phyloP scores from a whole-genome alignment of 495 filamentous ascomycete genomes.

The Aspergillus avenaceus region DNA sequence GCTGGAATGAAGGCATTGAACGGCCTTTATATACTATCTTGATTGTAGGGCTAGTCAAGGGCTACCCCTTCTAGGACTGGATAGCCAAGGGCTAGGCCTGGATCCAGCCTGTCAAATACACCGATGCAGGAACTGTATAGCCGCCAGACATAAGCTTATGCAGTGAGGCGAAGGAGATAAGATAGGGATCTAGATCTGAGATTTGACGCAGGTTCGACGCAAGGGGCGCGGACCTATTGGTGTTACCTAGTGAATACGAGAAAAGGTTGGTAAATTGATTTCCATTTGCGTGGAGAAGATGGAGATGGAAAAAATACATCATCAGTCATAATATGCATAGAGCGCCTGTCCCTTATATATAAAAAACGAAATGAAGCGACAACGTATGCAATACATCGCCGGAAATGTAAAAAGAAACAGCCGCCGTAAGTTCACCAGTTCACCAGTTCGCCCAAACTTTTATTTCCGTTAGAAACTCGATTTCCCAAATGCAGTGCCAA shows the following conservation, averaged over 20 bases:
- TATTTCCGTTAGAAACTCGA: slow-evolving; percentile 11
- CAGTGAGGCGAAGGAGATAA: slow-evolving; percentile 5
- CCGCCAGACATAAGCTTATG: neutral
- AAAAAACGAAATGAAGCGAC: neutral
- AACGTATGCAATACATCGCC: neutral
- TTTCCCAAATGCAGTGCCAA: slow-evolving; percentile 50
- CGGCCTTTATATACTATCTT: too few relatives aligned
- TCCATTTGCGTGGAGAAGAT: neutral
- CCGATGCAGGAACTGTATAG: too few relatives aligned
- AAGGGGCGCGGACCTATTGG: slow-evolving; percentile 11
- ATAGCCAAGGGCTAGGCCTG: too few relatives aligned
- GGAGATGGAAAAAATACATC: slow-evolving; percentile 1
- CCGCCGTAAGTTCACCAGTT: too few relatives aligned
- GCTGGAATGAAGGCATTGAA: too few relatives aligned
- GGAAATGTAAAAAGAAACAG: neutral
- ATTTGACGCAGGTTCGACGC: slow-evolving; percentile 4
- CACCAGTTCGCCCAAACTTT: too few relatives aligned
- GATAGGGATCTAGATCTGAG: slow-evolving; percentile 4
- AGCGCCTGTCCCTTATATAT: slow-evolving; percentile 1
- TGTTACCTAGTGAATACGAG: neutral
- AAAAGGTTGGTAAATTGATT: neutral
- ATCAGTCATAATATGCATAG: slow-evolving; percentile 3
- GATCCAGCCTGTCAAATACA: too few relatives aligned
- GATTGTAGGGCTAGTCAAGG: too few relatives aligned
- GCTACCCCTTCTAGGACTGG: too few relatives aligned